Percentiles rank a stretch among this genome's conserved stretches.
phyloP scores from a whole-genome alignment of 164 flowering plant genomes.

The Piper longum region DNA sequence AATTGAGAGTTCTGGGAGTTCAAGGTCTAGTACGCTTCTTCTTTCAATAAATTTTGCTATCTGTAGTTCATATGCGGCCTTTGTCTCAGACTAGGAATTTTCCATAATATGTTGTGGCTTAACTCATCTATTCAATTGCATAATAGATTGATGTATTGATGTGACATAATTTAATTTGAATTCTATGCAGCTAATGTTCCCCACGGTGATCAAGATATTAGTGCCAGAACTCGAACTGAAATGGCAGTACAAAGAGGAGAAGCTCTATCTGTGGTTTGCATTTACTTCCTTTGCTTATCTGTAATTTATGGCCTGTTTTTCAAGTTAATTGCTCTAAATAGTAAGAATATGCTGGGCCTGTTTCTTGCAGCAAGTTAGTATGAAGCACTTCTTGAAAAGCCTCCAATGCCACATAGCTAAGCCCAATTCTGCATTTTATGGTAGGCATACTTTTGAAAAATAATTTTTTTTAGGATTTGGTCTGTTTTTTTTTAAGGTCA shows the following conservation, averaged over 20 bases:
- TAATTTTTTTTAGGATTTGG: neutral
- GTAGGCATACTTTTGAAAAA: conserved; percentile 10
- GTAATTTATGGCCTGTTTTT: too few species aligned
- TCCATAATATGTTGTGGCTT: neutral
- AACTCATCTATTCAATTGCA: neutral
- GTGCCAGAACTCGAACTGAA: conserved; percentile 47
- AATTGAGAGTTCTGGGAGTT: conserved; percentile 63
- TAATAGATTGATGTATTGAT: too few species aligned
- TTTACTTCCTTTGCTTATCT: neutral
- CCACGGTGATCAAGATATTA: conserved; percentile 28
- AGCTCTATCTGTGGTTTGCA: conserved; percentile 47
- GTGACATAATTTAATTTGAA: neutral
- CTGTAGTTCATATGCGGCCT: neutral
- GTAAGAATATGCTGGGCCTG: neutral
- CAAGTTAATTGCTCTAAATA: too few species aligned
- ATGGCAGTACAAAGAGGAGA: conserved; percentile 60
- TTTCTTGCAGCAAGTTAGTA: conserved; percentile 42
- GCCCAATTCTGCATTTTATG: conserved; percentile 89
- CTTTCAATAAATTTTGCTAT: neutral
- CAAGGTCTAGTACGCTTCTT: conserved; percentile 13
- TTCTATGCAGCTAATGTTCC: conserved; percentile 17
- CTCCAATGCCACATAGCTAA: conserved; percentile 70
- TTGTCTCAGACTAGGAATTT: neutral
- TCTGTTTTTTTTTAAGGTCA: neutral
- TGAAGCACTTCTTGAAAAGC: conserved; percentile 81